A percentile compares a stretch with the other conserved stretches of the same genome.
phyloP scores from a whole-genome alignment of 345 rosid genomes.

The Theobroma cacao region DNA sequence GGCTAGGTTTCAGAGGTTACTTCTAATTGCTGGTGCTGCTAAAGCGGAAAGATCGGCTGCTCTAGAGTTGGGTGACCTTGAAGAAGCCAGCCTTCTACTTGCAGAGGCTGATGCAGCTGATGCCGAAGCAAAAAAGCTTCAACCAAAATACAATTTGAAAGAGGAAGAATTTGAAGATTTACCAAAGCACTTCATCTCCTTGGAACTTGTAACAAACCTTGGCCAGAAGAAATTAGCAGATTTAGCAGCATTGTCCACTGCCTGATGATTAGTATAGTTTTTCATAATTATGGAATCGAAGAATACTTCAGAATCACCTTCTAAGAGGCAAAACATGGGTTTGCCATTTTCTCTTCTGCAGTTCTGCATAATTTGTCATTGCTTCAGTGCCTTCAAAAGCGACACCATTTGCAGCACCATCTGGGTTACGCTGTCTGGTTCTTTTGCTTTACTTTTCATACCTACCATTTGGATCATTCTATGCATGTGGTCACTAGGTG shows the following conservation, averaged over 20 bases:
- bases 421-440: not conserved
- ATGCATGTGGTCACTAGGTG: not conserved
- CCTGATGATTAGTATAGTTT: conserved; percentile 12
- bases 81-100: conserved; percentile 75
- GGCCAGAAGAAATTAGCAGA: conserved; percentile 58
- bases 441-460: not conserved
- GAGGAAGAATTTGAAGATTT: conserved; percentile 50
- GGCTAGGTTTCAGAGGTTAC: conserved; percentile 72
- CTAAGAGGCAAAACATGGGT: not conserved
- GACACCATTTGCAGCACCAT: not conserved
- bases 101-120: conserved; percentile 76
- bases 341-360: not conserved
- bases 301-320: not conserved
- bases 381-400: not conserved
- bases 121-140: conserved; percentile 65
- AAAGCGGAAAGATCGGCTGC: conserved; percentile 79
- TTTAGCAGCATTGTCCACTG: conserved; percentile 38
- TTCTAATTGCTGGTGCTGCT: conserved; percentile 56
- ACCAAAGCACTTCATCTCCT: conserved; percentile 59
- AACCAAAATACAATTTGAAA: conserved; percentile 45
- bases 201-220: conserved; percentile 70
- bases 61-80: conserved; percentile 61
- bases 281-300: not conserved
- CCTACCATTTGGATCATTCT: not conserved
- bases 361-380: not conserved